Conservation (phyloP, 805 yeast species). For the Candida oleophila region DNA sequence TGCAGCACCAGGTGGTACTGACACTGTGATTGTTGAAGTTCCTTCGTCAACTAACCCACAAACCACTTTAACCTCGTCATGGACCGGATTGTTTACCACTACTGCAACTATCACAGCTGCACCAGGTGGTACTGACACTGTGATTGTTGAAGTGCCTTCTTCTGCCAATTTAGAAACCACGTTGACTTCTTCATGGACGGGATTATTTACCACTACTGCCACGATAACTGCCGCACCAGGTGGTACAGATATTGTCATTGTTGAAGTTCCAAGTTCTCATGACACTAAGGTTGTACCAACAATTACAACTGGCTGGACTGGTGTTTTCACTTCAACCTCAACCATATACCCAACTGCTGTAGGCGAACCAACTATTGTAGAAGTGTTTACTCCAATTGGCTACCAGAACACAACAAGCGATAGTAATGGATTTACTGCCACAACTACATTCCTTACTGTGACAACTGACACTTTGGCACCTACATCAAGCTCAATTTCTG, state of each 20-base stretch:
- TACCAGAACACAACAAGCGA: background rate
- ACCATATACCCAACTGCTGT: background rate
- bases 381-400: background rate
- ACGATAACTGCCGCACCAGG: background rate
- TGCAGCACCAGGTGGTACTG: slow-evolving; percentile 4
- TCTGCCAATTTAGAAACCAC: too few relatives aligned
- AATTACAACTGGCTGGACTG: slow-evolving; percentile 2
- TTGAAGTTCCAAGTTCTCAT: background rate
- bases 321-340: background rate
- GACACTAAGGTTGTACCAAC: too few relatives aligned
- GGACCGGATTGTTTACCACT: slow-evolving; percentile 6
- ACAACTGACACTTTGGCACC: background rate
- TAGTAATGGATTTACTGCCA: background rate
- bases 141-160: slow-evolving; percentile 2
- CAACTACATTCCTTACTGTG: background rate
- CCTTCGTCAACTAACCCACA: slow-evolving; percentile 2
- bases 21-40: slow-evolving; percentile 4
- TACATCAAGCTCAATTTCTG: background rate
- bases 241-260: background rate
- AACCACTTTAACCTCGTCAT: background rate
- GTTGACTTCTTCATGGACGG: too few relatives aligned
- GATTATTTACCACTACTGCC: slow-evolving; percentile 1
- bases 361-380: slow-evolving; percentile 1
- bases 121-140: slow-evolving; percentile 3
- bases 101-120: slow-evolving; percentile 3